Conservation (phyloP, 1,284 basidiomycete genomes). For the Pyrrhoderma noxium region DNA sequence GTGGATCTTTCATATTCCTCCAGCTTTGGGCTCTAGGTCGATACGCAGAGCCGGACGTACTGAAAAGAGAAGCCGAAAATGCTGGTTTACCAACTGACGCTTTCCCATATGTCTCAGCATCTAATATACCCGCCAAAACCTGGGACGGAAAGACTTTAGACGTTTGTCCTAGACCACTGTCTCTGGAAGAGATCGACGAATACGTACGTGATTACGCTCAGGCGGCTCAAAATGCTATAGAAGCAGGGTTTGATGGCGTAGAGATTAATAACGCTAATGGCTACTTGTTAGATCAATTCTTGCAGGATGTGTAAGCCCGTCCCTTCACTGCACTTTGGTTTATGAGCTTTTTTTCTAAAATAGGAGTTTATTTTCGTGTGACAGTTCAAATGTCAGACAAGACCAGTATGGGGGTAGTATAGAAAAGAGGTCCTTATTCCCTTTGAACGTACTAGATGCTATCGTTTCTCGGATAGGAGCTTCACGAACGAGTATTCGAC, state of each 20-base stretch:
- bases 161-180: conserved; percentile 25
- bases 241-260: conserved; percentile 28
- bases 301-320: conserved; percentile 11
- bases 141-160: background rate
- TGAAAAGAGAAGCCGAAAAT: conserved; percentile 25
- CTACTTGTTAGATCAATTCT: conserved; percentile 21
- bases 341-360: background rate
- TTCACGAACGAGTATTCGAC: conserved; percentile 30
- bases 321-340: background rate
- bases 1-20: conserved; percentile 37
- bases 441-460: conserved; percentile 33
- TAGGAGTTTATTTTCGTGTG: no score
- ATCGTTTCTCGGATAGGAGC: conserved; percentile 15
- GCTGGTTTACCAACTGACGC: conserved; percentile 19
- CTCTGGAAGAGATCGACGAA: conserved; percentile 34
- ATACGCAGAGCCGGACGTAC: conserved; percentile 28
- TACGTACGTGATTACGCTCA: conserved; percentile 23
- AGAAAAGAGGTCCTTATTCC: conserved; percentile 39
- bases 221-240: conserved; percentile 27
- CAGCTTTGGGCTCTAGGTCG: conserved; percentile 48
- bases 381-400: conserved; percentile 33
- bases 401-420: conserved; percentile 43
- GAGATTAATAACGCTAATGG: conserved; percentile 21
- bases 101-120: conserved; percentile 32
- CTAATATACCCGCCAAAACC: conserved; percentile 26